These are phyloP conservation scores for Calocybe gambosa DNA, from an alignment of 1,284 basidiomycete species.

Conservation along the genomic window DNA sequence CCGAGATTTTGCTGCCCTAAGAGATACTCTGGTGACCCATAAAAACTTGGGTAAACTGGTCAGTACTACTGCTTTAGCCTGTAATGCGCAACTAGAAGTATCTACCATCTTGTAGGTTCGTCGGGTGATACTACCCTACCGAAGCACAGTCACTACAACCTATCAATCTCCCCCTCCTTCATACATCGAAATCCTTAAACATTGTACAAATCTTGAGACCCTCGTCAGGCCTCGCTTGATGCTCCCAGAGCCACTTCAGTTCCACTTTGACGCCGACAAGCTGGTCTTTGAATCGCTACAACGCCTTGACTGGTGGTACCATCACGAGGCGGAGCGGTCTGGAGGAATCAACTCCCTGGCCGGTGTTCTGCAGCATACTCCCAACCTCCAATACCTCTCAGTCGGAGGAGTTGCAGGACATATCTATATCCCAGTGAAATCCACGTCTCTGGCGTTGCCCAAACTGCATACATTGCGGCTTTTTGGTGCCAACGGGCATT, in stretches of 20 bases:
- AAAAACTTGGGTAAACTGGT: conserved; percentile 30
- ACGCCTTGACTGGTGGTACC: conserved; percentile 65
- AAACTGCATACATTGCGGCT: conserved; percentile 47
- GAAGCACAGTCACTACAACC: conserved; percentile 39
- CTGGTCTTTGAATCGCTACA: conserved; percentile 46
- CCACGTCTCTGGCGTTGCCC: conserved; percentile 33
- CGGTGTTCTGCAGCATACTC: conserved; percentile 44
- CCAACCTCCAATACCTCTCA: conserved; percentile 52
- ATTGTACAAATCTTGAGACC: conserved; percentile 46
- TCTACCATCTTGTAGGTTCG: conserved; percentile 33
- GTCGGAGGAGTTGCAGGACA: conserved; percentile 43
- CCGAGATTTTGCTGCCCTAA: conserved; percentile 25
- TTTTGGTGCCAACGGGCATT: conserved; percentile 39
- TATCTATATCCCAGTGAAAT: conserved; percentile 20
- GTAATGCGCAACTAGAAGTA: not conserved
- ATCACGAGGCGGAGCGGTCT: conserved; percentile 50
- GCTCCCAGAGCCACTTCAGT: conserved; percentile 30
- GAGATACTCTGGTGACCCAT: conserved; percentile 20
- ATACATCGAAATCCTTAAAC: conserved; percentile 39
- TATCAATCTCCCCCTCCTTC: conserved; percentile 22
- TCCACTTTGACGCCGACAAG: conserved; percentile 45
- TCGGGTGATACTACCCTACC: conserved; percentile 53
- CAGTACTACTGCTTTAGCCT: conserved; percentile 16
- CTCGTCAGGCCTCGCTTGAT: conserved; percentile 43
- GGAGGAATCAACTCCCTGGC: conserved; percentile 61